phyloP scores from a whole-genome alignment of 805 yeast genomes.

The Pichia rugopelliculosa region DNA sequence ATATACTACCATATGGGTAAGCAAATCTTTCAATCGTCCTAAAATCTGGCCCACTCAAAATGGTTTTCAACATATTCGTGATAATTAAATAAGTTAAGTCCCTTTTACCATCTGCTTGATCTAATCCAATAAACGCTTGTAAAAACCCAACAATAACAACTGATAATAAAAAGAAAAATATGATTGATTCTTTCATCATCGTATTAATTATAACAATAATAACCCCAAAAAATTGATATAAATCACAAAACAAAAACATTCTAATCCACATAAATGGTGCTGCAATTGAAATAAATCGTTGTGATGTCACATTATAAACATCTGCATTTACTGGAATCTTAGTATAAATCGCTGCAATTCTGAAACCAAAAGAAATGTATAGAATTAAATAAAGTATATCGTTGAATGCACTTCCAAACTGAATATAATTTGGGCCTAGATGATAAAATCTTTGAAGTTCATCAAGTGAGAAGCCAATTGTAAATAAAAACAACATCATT shows the following conservation, averaged over 20 bases:
- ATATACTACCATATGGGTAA: slow-evolving; percentile 76
- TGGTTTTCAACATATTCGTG: slow-evolving; percentile 58
- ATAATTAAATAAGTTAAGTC: slow-evolving; percentile 65
- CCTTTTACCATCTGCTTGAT: slow-evolving; percentile 77
- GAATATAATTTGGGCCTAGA: slow-evolving; percentile 63
- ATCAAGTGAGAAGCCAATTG: slow-evolving; percentile 59
- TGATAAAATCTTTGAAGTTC: slow-evolving; percentile 67
- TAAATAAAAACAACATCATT: slow-evolving; percentile 51
- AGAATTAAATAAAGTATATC: slow-evolving; percentile 58
- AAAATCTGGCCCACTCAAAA: slow-evolving; percentile 70
- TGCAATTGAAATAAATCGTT: slow-evolving; percentile 65
- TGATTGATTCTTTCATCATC: slow-evolving; percentile 81
- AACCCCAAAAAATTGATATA: slow-evolving; percentile 76
- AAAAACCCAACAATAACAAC: slow-evolving; percentile 73
- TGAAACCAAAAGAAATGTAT: slow-evolving; percentile 43
- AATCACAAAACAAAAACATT: slow-evolving; percentile 66
- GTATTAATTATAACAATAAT: slow-evolving; percentile 79
- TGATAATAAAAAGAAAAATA: slow-evolving; percentile 67
- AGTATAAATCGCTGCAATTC: slow-evolving; percentile 38
- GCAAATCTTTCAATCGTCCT: slow-evolving; percentile 63
- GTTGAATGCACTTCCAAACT: slow-evolving; percentile 76
- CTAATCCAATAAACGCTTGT: slow-evolving; percentile 83
- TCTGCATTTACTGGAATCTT: slow-evolving; percentile 20
- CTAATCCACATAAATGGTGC: slow-evolving; percentile 88
- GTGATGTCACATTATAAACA: slow-evolving; percentile 34